phyloP scores from a whole-genome alignment of 1,284 basidiomycete genomes.

The Hemileia vastatrix region DNA sequence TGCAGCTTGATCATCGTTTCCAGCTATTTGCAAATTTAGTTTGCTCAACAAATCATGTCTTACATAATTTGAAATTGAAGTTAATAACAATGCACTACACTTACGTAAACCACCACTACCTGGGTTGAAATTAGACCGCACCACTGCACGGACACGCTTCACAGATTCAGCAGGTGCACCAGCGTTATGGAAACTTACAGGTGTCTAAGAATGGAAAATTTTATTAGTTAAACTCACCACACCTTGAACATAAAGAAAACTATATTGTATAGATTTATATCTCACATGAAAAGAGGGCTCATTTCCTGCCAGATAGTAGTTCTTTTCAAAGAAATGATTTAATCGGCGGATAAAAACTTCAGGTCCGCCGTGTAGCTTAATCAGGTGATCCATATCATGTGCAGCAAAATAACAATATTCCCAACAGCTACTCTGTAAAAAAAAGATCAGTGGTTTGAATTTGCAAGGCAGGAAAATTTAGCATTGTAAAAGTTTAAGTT shows the following conservation, averaged over 20 bases:
- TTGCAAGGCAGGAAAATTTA: neutral
- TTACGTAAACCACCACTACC: slow-evolving; percentile 49
- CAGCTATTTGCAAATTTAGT: too few relatives aligned
- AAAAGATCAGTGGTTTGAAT: neutral
- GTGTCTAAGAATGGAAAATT: too few relatives aligned
- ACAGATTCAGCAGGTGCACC: slow-evolving; percentile 53
- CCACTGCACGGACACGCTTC: slow-evolving; percentile 49
- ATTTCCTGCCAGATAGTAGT: neutral
- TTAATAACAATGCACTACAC: neutral
- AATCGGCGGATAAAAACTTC: neutral
- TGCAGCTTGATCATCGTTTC: slow-evolving; percentile 56
- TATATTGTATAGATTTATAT: too few relatives aligned
- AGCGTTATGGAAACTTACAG: slow-evolving; percentile 48
- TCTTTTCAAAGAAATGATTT: neutral
- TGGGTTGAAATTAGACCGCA: slow-evolving; percentile 53
- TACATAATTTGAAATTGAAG: neutral
- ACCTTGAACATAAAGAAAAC: too few relatives aligned
- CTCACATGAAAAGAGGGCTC: neutral
- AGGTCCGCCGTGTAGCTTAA: neutral
- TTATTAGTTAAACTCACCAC: too few relatives aligned
- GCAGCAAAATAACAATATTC: neutral
- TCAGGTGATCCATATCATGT: neutral
- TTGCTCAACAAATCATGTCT: too few relatives aligned
- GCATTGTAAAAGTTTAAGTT: neutral
- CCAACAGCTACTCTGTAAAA: neutral